Percentiles rank a stretch among this genome's conserved stretches.
Conservation (phyloP, 805 yeast genomes). For the Wickerhamomyces chambardii region DNA sequence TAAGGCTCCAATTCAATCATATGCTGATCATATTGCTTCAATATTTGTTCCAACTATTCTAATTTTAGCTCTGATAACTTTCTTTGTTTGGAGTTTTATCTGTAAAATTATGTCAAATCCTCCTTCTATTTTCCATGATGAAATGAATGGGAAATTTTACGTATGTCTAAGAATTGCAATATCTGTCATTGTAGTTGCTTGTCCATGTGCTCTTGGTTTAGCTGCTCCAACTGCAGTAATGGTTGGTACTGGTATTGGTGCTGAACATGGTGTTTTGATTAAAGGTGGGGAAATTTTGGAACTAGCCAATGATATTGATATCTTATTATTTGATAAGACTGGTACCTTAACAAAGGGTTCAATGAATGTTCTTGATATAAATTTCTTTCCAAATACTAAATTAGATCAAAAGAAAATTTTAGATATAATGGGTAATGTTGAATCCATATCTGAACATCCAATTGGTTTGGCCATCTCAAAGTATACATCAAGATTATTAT, state of each 20-base stretch:
- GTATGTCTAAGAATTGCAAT: conserved; percentile 74
- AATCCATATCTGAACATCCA: conserved; percentile 79
- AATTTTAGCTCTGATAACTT: conserved; percentile 52
- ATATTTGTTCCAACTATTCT: conserved; percentile 77
- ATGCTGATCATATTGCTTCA: conserved; percentile 79
- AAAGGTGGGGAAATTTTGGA: conserved; percentile 92
- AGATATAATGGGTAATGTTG: conserved; percentile 48
- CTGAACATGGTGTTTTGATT: conserved; percentile 78
- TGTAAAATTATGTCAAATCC: conserved; percentile 25
- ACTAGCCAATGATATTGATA: conserved; percentile 50
- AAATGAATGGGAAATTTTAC: conserved; percentile 47
- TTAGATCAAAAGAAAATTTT: conserved; percentile 28
- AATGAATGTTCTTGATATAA: conserved; percentile 37
- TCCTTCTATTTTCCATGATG: conserved; percentile 37
- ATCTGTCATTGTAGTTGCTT: conserved; percentile 92
- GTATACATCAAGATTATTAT: conserved; percentile 17
- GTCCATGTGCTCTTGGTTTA: conserved; percentile 96
- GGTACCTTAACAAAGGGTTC: conserved; percentile 89
- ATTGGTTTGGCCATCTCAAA: conserved; percentile 62
- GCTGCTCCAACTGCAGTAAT: conserved; percentile 98
- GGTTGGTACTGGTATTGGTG: conserved; percentile 98
- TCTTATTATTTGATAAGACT: conserved; percentile 86
- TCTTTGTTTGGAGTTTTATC: conserved; percentile 48
- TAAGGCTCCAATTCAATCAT: conserved; percentile 86
- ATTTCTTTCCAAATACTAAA: conserved; percentile 1